phyloP scores from a whole-genome alignment of 768 basidiomycete species.

The Boletus fagicola region DNA sequence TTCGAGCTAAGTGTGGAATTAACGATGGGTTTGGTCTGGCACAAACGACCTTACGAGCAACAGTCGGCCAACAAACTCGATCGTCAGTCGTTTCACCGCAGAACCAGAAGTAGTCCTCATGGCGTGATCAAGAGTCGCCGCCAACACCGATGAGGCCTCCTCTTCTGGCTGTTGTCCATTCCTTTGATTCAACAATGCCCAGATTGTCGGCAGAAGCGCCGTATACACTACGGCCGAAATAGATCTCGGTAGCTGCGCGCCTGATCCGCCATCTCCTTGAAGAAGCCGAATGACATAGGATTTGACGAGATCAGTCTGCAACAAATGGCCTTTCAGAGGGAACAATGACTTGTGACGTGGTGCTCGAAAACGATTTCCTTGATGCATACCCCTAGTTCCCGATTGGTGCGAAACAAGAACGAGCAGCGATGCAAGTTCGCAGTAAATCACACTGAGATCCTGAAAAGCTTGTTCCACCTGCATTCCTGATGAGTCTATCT shows the following conservation, averaged over 20 bases:
- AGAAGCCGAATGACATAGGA: slow-evolving; percentile 62
- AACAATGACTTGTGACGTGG: slow-evolving; percentile 18
- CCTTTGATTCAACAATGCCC: slow-evolving; percentile 63
- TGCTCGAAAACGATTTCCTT: slow-evolving; percentile 8
- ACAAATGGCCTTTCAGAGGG: slow-evolving; percentile 16
- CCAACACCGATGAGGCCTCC: slow-evolving; percentile 35
- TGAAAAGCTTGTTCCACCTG: slow-evolving; percentile 68
- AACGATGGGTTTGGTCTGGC: not conserved
- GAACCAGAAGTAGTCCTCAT: slow-evolving; percentile 56
- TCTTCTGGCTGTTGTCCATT: slow-evolving; percentile 21
- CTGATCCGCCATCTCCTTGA: slow-evolving; percentile 44
- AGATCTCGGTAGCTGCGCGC: slow-evolving; percentile 46
- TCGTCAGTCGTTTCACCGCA: slow-evolving; percentile 59
- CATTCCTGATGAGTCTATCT: slow-evolving; percentile 7
- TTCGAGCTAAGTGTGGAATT: slow-evolving; percentile 48
- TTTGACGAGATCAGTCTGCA: slow-evolving; percentile 52
- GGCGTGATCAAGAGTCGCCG: slow-evolving; percentile 66
- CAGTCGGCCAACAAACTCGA: slow-evolving; percentile 74
- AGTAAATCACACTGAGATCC: slow-evolving; percentile 73
- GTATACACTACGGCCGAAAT: slow-evolving; percentile 59
- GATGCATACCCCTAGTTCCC: slow-evolving; percentile 4
- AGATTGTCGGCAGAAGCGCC: slow-evolving; percentile 72
- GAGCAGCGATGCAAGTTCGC: slow-evolving; percentile 69
- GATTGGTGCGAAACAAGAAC: slow-evolving; percentile 37
- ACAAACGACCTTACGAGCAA: slow-evolving; percentile 51